Percentiles rank a stretch among this genome's conserved stretches.
Evolutionary conservation across 2,329 filamentous ascomycete species (phyloP).

Genomic region (Drechslerella coelobrocha): DNA sequence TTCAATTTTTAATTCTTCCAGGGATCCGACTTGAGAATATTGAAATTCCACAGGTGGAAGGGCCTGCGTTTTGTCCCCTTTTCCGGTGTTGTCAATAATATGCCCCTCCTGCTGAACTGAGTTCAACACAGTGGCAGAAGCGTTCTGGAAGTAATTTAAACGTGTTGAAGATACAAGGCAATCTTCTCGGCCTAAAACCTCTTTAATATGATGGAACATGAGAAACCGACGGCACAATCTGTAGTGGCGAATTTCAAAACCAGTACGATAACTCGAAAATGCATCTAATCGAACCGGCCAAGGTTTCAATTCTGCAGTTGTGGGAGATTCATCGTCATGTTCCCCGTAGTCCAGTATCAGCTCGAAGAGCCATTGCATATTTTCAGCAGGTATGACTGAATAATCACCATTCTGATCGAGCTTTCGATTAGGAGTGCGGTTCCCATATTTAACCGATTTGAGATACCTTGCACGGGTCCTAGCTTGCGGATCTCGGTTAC

Average conservation of each 20-base stretch:
- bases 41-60: neutral
- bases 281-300: slow-evolving; percentile 55
- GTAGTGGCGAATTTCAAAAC: slow-evolving; percentile 57
- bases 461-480: slow-evolving; percentile 25
- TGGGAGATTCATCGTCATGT: slow-evolving; percentile 50
- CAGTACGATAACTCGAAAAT: slow-evolving; percentile 54
- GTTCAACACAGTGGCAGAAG: neutral
- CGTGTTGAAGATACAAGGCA: slow-evolving; percentile 15
- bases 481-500: neutral
- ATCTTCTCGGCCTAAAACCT: slow-evolving; percentile 49
- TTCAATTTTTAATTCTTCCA: neutral
- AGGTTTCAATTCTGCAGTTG: slow-evolving; percentile 6
- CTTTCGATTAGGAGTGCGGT: slow-evolving; percentile 20
- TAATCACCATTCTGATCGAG: neutral
- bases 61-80: neutral
- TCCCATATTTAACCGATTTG: slow-evolving; percentile 53
- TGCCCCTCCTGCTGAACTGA: neutral
- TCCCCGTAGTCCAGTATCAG: slow-evolving; percentile 58
- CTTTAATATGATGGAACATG: slow-evolving; percentile 57
- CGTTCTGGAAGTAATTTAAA: neutral
- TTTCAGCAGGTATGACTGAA: neutral
- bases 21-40: neutral
- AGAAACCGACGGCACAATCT: slow-evolving; percentile 56
- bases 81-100: neutral
- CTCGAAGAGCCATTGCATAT: slow-evolving; percentile 56